phyloP scores from a whole-genome alignment of 108 stramenopile genomes.

The Aurantiochytrium sp. region DNA sequence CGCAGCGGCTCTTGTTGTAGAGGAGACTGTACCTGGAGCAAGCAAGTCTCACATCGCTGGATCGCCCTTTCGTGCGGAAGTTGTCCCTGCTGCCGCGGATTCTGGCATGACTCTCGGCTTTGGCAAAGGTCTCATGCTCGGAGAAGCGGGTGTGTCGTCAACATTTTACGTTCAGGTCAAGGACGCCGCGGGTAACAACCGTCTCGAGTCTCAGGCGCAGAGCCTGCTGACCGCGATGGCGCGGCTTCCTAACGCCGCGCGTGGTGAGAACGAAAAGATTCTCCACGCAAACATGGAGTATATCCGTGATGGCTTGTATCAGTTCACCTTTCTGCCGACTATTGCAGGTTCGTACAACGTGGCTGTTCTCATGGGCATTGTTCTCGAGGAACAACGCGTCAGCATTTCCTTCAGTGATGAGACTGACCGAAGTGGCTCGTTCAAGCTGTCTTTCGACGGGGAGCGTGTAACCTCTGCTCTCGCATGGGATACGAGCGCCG shows the following conservation, averaged over 20 bases:
- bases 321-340: conserved; percentile 46
- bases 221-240: conserved; percentile 43
- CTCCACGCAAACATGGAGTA: conserved; percentile 35
- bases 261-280: conserved; percentile 1
- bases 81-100: conserved; percentile 45
- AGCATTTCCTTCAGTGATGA: conserved; percentile 31
- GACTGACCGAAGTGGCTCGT: conserved; percentile 40
- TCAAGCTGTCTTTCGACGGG: conserved; percentile 33
- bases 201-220: conserved; percentile 34
- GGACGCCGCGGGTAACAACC: conserved; percentile 62
- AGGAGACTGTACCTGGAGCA: conserved; percentile 31
- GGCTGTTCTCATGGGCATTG: conserved; percentile 40
- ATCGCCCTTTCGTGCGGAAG: conserved; percentile 45
- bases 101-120: conserved; percentile 48
- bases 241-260: conserved; percentile 11
- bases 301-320: conserved; percentile 44
- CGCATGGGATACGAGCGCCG: conserved; percentile 46
- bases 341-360: conserved; percentile 54
- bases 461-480: conserved; percentile 36
- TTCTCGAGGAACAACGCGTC: conserved; percentile 49
- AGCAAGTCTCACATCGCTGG: conserved; percentile 40
- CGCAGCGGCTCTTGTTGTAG: conserved; percentile 31
- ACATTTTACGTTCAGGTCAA: conserved; percentile 60
- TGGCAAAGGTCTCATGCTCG: conserved; percentile 53
- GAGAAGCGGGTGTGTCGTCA: conserved; percentile 49